A percentile compares a stretch with the other conserved stretches of the same genome.
Conservation (phyloP, 805 yeast species). For the Starmera amethionina region DNA sequence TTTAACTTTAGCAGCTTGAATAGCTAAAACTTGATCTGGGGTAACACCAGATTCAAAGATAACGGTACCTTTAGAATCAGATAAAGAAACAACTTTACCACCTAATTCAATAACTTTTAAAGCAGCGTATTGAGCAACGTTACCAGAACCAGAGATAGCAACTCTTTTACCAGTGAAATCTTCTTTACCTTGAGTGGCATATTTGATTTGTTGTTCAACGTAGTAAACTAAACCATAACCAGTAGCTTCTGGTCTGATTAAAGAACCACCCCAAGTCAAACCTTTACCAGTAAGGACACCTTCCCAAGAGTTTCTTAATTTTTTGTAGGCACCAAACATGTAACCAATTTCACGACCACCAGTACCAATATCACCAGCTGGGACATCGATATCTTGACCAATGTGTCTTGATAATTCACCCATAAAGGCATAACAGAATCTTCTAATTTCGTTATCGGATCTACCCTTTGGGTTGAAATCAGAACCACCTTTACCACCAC, state of each 20-base stretch:
- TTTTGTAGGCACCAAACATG: constrained; percentile 96
- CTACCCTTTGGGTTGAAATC: constrained; percentile 97
- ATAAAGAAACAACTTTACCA: constrained; percentile 85
- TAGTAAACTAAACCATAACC: constrained; percentile 97
- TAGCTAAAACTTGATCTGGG: constrained; percentile 64
- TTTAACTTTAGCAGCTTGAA: constrained; percentile 70
- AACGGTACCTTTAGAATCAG: constrained; percentile 91
- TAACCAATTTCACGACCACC: constrained; percentile 88
- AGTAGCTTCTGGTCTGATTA: constrained; percentile 98
- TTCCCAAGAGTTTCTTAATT: constrained; percentile 83
- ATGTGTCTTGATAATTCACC: constrained; percentile 91
- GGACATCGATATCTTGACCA: constrained; percentile 96
- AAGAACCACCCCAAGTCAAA: constrained; percentile 96
- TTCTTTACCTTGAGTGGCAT: constrained; percentile 84
- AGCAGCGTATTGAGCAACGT: constrained; percentile 99
- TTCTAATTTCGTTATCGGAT: constrained; percentile 88
- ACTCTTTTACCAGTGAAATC: constrained; percentile 88
- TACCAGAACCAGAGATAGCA: constrained; percentile 96
- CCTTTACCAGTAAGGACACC: constrained; percentile 99
- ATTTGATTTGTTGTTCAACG: constrained; percentile 95
- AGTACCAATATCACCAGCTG: constrained; percentile 99
- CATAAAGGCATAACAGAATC: constrained; percentile 95
- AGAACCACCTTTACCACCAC: constrained; percentile 99
- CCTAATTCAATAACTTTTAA: constrained; percentile 95
- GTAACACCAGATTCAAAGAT: constrained; percentile 76